Evolutionary conservation across 495 filamentous ascomycete genomes (phyloP), one percentile per base, ranked within the genome.

Genomic region (Aspergillus avenaceus): DNA sequence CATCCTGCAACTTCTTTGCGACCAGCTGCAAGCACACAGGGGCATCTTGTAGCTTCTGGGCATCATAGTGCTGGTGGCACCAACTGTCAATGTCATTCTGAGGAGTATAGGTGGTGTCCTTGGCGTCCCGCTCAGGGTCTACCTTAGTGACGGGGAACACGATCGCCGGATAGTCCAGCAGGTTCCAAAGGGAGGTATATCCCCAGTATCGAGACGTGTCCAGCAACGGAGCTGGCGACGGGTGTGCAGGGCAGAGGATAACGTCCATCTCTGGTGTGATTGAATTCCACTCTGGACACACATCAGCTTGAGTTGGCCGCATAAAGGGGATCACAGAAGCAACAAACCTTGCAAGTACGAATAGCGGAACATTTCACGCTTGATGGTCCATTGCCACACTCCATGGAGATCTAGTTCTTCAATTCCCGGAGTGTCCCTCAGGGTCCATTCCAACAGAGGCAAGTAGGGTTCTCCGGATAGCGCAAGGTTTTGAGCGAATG

Each of bases 131-230:
- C 24, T 55, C 61, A 4, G 49, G 45, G 31, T 73, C 70, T 5
- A 76, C 69, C 38, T 63, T 66, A 2, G 67, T 66, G 7, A 70
- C 66, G 0, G 77, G 78, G 58, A 83, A 80, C 0, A 80, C 66
- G 12, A 77, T 47, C 11, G 66, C 77, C 9, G 80, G 82, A 53
- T 84, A 86, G 56, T 85, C 81, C 0, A 86, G 63, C 27, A 85
- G 46, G 56, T 87, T 86, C 82, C 83, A 87, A 50, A 80, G 74
- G 2, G 67, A 57, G 0, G 80, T 84, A 47, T 86, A 88, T 1
- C 71, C 69, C 83, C 81, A 84, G 55, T 81, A 84, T 16, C 66
- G 70, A 1, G 74, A 46, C n/a, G 34, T 45, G 1, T 47, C 23
- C 11, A 38, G 31, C 11, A 29, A 32, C 8, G 50, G 22, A 1